phyloP scores from a whole-genome alignment of 1,139 yeast genomes.

The Pichia norvegensis region DNA sequence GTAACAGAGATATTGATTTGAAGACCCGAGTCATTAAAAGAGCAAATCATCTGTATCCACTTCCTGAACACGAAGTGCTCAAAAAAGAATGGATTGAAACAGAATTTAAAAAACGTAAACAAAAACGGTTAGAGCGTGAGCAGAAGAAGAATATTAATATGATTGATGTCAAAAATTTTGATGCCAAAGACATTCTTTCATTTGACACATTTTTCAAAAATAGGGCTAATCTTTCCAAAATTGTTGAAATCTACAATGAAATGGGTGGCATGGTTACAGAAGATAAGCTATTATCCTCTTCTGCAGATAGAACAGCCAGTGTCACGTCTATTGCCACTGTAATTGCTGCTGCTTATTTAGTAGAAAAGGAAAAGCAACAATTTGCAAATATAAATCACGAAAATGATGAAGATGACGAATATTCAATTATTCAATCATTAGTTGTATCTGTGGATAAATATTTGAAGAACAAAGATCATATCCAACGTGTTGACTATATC shows the following conservation, averaged over 20 bases:
- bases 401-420: slow-evolving; percentile 15
- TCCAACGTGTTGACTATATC: neutral
- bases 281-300: slow-evolving; percentile 9
- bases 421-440: slow-evolving; percentile 17
- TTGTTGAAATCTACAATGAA: slow-evolving; percentile 15
- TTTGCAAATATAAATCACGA: slow-evolving; percentile 16
- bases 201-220: slow-evolving; percentile 15
- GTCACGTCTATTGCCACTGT: slow-evolving; percentile 38
- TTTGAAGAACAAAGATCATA: slow-evolving; percentile 5
- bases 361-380: neutral
- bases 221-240: slow-evolving; percentile 5
- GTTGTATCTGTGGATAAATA: slow-evolving; percentile 20
- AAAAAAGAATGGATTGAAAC: slow-evolving; percentile 67
- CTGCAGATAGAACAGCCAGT: slow-evolving; percentile 26
- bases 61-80: slow-evolving; percentile 44
- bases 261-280: slow-evolving; percentile 18
- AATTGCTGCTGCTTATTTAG: slow-evolving; percentile 31
- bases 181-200: slow-evolving; percentile 10
- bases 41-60: slow-evolving; percentile 64
- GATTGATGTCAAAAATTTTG: slow-evolving; percentile 8
- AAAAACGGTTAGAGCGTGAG: slow-evolving; percentile 43
- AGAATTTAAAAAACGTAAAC: slow-evolving; percentile 61
- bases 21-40: slow-evolving; percentile 68
- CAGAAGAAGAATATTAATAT: slow-evolving; percentile 27
- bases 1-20: slow-evolving; percentile 83